Percentiles rank a stretch among this genome's conserved stretches.
Evolutionary conservation across 257 asterid genomes (phyloP).

Genomic region (Solanum clarkiae): DNA sequence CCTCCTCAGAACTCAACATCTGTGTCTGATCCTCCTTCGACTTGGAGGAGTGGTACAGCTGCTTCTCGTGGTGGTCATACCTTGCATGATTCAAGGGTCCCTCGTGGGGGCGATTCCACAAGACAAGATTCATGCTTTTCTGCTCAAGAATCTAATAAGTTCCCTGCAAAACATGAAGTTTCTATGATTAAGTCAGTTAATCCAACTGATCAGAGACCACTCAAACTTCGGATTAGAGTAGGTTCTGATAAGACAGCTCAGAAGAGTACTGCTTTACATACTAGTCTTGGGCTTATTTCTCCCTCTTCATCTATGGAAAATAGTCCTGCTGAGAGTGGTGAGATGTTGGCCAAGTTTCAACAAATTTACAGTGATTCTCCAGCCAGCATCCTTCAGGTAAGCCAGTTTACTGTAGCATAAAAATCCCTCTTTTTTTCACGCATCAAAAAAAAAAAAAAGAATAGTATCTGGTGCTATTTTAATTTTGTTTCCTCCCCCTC

Average conservation of each 20-base stretch:
- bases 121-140: constrained; percentile 24
- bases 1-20: constrained; percentile 18
- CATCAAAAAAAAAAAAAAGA: not conserved
- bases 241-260: constrained; percentile 47
- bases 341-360: constrained; percentile 20
- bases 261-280: constrained; percentile 57
- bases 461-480: constrained; percentile 1
- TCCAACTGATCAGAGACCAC: constrained; percentile 28
- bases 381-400: constrained; percentile 50
- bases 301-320: constrained; percentile 73
- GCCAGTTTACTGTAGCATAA: constrained; percentile 1
- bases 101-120: constrained; percentile 22
- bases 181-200: constrained; percentile 28
- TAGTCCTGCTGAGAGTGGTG: constrained; percentile 58
- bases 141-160: constrained; percentile 28
- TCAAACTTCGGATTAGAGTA: constrained; percentile 70
- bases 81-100: constrained; percentile 21
- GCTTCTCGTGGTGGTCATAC: constrained; percentile 13
- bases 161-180: constrained; percentile 25
- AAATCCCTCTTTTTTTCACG: not conserved
- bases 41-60: constrained; percentile 25
- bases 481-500: not conserved
- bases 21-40: constrained; percentile 18
- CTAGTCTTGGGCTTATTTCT: constrained; percentile 70
- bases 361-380: constrained; percentile 42